Evolutionary conservation across 192 early-diverging fungal species (phyloP).

Genomic region (Backusella sp.): DNA sequence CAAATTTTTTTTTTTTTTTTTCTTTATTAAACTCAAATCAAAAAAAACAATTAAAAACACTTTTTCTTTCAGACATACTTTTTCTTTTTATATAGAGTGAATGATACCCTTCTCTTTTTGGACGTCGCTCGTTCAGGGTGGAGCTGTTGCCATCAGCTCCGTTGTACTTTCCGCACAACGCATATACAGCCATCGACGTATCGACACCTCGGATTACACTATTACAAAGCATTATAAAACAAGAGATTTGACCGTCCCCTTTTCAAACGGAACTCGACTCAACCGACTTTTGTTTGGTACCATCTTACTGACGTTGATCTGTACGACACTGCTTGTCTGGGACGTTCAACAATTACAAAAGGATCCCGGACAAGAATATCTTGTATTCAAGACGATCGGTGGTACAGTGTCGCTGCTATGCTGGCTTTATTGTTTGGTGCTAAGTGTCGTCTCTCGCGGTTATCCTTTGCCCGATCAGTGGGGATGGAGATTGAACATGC

Average conservation of each 20-base stretch:
- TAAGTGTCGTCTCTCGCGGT: slow-evolving; percentile 21
- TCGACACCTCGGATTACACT: neutral
- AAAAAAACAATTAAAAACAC: too few species aligned
- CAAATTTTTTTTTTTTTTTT: too few species aligned
- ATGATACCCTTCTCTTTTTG: neutral
- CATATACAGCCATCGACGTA: neutral
- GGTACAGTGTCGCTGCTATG: neutral
- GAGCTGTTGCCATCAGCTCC: neutral
- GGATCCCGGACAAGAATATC: neutral
- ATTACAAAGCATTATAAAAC: neutral
- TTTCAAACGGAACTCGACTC: neutral
- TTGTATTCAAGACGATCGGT: neutral
- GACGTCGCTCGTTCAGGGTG: neutral
- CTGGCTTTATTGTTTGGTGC: slow-evolving; percentile 24
- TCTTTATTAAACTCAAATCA: too few species aligned
- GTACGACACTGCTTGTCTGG: neutral
- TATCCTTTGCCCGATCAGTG: slow-evolving; percentile 22
- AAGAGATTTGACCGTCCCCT: slow-evolving; percentile 3
- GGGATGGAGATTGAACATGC: slow-evolving; percentile 35
- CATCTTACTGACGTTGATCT: neutral
- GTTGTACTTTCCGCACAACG: neutral
- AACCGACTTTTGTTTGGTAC: neutral
- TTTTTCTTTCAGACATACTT: neutral
- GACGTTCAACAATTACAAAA: neutral
- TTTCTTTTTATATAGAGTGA: neutral